Evolutionary conservation across 2,329 filamentous ascomycete genomes (phyloP), one percentile per base, ranked within the genome.

Genomic region (Colletotrichum somersetense): DNA sequence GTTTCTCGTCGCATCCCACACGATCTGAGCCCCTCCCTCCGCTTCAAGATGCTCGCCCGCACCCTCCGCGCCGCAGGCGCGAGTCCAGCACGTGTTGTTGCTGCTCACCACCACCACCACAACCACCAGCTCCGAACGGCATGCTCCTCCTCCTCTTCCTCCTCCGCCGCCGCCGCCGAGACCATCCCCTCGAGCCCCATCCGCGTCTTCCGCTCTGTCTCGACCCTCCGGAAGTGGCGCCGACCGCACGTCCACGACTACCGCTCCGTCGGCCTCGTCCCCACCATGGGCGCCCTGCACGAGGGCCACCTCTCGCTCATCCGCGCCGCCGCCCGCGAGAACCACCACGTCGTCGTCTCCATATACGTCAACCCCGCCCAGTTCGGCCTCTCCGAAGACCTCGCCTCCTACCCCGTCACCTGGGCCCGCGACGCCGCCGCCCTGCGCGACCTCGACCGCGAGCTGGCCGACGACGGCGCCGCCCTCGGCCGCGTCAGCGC

Each of bases 271-370:
- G 94, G 93, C 71, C 90, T 99, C 38, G 95, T 99, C 46, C 96
- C 96, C 1, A 99, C 96, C 42, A 98, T 99, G 96, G 96, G 96
- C 74, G 96, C 96, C 62, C 88, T 99, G n/a, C 96, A 99, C 82
- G 89, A 91, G 67, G 96, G 96, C 52, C 96, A 99, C 83, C 83
- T 97, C 63, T 93, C 93, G 4, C 88, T 99, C 30, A 92, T 97
- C 77, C 92, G 94, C 71, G 89, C 91, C 76, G 96, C 96, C 3
- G 95, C 95, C 1, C 85, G 87, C 59, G 94, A 97, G 77, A 96
- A 95, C 83, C 92, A 93, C 75, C 89, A 95, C 76, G 93, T 98
- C 68, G 91, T 98, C 73, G 93, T 99, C 67, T 95, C 92, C 79
- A 92, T 98, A 76, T 99, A 96, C 81, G 93, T 99, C 78, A 99